Conservation (phyloP, 257 asterid species). For the Gynochthodes officinalis region DNA sequence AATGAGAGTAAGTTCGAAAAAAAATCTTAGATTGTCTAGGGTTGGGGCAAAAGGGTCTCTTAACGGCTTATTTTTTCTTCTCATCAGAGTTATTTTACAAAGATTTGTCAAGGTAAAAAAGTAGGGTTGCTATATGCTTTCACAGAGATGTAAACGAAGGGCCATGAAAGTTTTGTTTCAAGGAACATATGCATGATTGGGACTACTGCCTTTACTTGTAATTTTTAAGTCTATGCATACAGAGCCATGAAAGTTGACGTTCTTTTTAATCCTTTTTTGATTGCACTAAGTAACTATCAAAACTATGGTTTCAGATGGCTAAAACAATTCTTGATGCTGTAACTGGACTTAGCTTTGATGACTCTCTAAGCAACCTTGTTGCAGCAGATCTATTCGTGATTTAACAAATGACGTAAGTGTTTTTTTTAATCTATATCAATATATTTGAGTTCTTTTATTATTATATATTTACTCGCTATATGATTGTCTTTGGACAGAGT, state of each 20-base stretch:
- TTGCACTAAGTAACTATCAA: constrained; percentile 24
- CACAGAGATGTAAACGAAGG: too few species aligned
- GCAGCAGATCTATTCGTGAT: constrained; percentile 61
- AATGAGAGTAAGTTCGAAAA: too few species aligned
- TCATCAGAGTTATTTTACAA: too few species aligned
- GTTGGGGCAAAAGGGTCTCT: too few species aligned
- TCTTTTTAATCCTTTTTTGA: constrained; percentile 4
- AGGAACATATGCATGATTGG: neutral
- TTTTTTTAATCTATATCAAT: neutral
- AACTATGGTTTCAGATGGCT: constrained; percentile 45
- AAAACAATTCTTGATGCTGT: constrained; percentile 59
- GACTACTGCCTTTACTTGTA: neutral
- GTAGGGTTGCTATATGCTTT: too few species aligned
- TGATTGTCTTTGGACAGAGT: neutral
- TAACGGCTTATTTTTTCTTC: too few species aligned
- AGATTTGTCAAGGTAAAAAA: too few species aligned
- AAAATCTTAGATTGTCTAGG: too few species aligned
- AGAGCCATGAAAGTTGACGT: neutral
- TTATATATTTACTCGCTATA: neutral
- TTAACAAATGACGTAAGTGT: constrained; percentile 63
- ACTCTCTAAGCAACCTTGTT: constrained; percentile 71
- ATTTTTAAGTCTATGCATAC: neutral
- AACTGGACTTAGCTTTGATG: constrained; percentile 62
- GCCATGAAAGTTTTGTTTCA: too few species aligned
- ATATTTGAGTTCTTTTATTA: neutral